These are phyloP conservation scores for Chlorociboria aeruginascens DNA, from an alignment of 495 filamentous ascomycete genomes.

Conservation along the genomic window DNA sequence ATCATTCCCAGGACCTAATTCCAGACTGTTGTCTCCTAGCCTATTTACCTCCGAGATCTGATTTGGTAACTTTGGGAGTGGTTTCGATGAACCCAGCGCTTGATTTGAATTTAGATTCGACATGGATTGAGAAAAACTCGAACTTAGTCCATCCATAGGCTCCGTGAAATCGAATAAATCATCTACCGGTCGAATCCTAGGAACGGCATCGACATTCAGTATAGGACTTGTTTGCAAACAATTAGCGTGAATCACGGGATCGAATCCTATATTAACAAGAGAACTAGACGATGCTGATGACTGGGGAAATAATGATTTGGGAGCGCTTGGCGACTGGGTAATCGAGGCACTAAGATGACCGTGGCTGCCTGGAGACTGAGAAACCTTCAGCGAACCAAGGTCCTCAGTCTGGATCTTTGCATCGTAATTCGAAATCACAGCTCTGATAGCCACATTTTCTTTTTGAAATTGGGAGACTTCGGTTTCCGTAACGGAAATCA, in stretches of 20 bases:
- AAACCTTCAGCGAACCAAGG: neutral
- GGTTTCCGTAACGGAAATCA: slow-evolving; percentile 27
- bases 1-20: slow-evolving; percentile 1
- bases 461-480: slow-evolving; percentile 14
- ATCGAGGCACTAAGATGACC: neutral
- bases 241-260: slow-evolving; percentile 7
- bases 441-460: slow-evolving; percentile 28
- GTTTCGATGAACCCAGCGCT: neutral
- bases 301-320: neutral
- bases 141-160: no score
- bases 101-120: no score
- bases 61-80: slow-evolving; percentile 3
- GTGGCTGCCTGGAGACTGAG: neutral
- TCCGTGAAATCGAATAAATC: no score
- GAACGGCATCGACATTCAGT: no score
- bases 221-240: slow-evolving; percentile 10
- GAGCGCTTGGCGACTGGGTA: neutral
- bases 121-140: no score
- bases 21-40: no score
- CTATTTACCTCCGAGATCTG: neutral
- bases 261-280: slow-evolving; percentile 9
- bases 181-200: no score
- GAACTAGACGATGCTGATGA: neutral
- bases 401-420: neutral
- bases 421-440: slow-evolving; percentile 1